These are phyloP conservation scores for Stylosanthes scabra DNA, from an alignment of 331 rosid genomes.

Conservation along the genomic window DNA sequence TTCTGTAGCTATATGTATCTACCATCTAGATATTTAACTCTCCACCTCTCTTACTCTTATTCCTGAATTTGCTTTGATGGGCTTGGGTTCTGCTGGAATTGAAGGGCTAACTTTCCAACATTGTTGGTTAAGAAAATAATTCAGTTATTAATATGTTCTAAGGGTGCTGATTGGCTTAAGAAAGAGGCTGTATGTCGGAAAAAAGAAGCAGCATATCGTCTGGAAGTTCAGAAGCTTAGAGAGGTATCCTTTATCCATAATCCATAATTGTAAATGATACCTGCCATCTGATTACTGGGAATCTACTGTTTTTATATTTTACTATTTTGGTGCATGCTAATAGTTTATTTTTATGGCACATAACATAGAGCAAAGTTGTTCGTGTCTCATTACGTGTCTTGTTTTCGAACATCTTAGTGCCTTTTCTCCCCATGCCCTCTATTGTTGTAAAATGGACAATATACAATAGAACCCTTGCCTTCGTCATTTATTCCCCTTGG, in stretches of 20 bases:
- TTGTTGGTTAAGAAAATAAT: conserved; percentile 31
- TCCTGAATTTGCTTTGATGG: background rate
- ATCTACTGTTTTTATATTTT: conserved; percentile 2
- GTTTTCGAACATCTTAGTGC: conserved; percentile 9
- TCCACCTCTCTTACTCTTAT: background rate
- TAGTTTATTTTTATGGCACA: background rate
- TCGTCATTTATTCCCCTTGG: conserved; percentile 3
- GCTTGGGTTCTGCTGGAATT: conserved; percentile 12
- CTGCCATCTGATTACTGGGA: background rate
- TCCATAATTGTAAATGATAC: background rate
- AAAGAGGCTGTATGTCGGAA: conserved; percentile 69
- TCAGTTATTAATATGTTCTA: conserved; percentile 29
- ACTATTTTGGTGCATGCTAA: conserved; percentile 8
- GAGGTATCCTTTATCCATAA: conserved; percentile 52
- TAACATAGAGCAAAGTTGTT: background rate
- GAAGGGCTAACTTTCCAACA: conserved; percentile 22
- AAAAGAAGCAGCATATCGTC: conserved; percentile 52
- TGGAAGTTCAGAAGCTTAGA: conserved; percentile 49
- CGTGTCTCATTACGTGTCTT: conserved; percentile 1
- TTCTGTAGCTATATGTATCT: background rate
- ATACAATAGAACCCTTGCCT: background rate
- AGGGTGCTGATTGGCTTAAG: conserved; percentile 67
- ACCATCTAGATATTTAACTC: background rate
- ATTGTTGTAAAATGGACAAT: conserved; percentile 15
- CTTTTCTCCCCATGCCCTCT: background rate